These are phyloP conservation scores for Sphaerosporella brunnea DNA, from an alignment of 495 filamentous ascomycete genomes.

Conservation along the genomic window DNA sequence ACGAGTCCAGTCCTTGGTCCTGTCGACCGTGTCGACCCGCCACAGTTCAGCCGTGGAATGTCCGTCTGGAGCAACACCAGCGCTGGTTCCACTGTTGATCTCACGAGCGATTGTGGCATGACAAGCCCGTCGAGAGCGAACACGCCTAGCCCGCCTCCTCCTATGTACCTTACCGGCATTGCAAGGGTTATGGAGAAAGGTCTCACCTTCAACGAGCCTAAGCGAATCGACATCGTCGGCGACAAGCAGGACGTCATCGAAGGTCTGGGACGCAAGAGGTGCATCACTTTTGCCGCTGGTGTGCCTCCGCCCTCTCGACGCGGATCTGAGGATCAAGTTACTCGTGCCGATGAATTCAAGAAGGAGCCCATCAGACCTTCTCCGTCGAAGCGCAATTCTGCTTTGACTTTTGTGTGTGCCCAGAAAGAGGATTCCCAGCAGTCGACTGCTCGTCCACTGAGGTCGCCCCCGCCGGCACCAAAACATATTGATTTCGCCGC, in stretches of 20 bases:
- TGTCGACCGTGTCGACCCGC: slow-evolving; percentile 18
- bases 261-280: slow-evolving; percentile 55
- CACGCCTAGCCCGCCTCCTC: slow-evolving; percentile 70
- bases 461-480: slow-evolving; percentile 10
- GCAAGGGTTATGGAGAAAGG: slow-evolving; percentile 10
- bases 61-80: slow-evolving; percentile 56
- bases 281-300: slow-evolving; percentile 76
- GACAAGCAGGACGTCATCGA: slow-evolving; percentile 29
- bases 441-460: slow-evolving; percentile 4
- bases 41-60: slow-evolving; percentile 18
- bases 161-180: slow-evolving; percentile 20
- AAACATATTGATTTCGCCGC: slow-evolving; percentile 1
- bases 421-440: slow-evolving; percentile 12
- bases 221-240: slow-evolving; percentile 15
- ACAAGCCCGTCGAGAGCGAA: slow-evolving; percentile 81
- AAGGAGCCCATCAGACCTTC: slow-evolving; percentile 1
- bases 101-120: slow-evolving; percentile 78
- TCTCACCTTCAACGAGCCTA: slow-evolving; percentile 12
- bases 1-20: slow-evolving; percentile 40
- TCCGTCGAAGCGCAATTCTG: slow-evolving; percentile 14
- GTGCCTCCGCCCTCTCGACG: background rate
- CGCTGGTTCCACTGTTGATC: slow-evolving; percentile 60
- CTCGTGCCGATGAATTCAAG: background rate
- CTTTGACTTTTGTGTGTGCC: slow-evolving; percentile 23
- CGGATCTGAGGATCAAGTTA: background rate